Conservation (phyloP, 2,329 filamentous ascomycete genomes). For the Penicillium sp. region DNA sequence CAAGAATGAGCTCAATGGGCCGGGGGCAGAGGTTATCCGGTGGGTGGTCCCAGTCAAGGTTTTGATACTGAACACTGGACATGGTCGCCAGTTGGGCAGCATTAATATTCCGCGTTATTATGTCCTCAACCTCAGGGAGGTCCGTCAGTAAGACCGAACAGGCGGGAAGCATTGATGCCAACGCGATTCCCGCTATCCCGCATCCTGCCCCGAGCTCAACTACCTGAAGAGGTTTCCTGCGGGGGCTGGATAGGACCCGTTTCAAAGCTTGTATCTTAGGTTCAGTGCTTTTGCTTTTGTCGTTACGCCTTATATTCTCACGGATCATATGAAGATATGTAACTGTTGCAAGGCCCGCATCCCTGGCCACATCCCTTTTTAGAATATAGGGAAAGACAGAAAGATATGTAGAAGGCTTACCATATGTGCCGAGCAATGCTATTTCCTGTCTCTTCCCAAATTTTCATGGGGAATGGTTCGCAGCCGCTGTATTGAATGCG, state of each 20-base stretch:
- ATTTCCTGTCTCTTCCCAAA: conserved; percentile 70
- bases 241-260: conserved; percentile 29
- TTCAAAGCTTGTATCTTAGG: conserved; percentile 27
- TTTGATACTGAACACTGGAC: conserved; percentile 46
- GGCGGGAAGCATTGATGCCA: conserved; percentile 53
- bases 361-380: conserved; percentile 37
- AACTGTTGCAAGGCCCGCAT: conserved; percentile 58
- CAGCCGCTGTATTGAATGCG: conserved; percentile 40
- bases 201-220: conserved; percentile 68
- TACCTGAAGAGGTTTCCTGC: conserved; percentile 43
- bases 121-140: conserved; percentile 60
- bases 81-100: conserved; percentile 41
- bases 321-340: conserved; percentile 41
- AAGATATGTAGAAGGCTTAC: conserved; percentile 39
- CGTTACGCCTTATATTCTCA: conserved; percentile 20
- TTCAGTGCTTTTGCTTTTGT: conserved; percentile 26
- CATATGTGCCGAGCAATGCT: conserved; percentile 71
- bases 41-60: conserved; percentile 62
- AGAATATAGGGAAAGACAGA: conserved; percentile 1
- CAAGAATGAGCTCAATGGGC: conserved; percentile 58
- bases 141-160: conserved; percentile 62
- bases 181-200: conserved; percentile 64
- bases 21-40: conserved; percentile 43
- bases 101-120: conserved; percentile 56
- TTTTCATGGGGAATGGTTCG: conserved; percentile 34